phyloP scores from a whole-genome alignment of 805 yeast species.

The Sugiyamaella boreocaroliniensis region DNA sequence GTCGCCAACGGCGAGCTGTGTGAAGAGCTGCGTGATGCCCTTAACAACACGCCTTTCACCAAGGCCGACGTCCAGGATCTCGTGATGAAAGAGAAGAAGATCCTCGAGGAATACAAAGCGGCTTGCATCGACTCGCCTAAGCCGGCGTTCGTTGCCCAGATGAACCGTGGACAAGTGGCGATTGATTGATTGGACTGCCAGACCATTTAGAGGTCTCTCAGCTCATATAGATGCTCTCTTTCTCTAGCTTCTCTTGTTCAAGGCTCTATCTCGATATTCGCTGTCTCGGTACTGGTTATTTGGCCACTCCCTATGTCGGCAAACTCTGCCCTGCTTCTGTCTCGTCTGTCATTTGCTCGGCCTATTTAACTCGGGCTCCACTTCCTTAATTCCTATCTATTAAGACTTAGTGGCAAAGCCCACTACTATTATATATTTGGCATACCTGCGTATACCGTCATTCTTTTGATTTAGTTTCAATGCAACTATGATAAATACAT shows the following conservation, averaged over 20 bases:
- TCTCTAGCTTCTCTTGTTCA: too few relatives aligned
- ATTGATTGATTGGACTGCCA: too few relatives aligned
- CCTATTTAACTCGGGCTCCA: too few relatives aligned
- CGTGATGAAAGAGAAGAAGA: constrained; percentile 14
- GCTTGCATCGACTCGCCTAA: constrained; percentile 4
- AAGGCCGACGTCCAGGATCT: constrained; percentile 6
- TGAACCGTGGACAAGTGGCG: background rate
- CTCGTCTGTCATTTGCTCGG: too few relatives aligned
- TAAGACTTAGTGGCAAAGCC: background rate
- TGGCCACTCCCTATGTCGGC: too few relatives aligned
- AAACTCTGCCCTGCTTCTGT: too few relatives aligned
- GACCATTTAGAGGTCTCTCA: too few relatives aligned
- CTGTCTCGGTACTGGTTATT: too few relatives aligned
- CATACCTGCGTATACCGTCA: background rate
- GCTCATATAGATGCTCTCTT: too few relatives aligned
- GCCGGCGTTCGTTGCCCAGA: background rate
- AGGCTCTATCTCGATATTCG: too few relatives aligned
- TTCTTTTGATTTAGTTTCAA: background rate
- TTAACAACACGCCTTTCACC: constrained; percentile 9
- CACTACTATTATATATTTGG: too few relatives aligned
- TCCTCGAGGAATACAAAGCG: constrained; percentile 10
- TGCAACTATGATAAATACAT: background rate
- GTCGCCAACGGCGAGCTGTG: constrained; percentile 13
- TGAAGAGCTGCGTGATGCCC: constrained; percentile 15
- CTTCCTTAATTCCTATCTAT: background rate